A percentile compares a stretch with the other conserved stretches of the same genome.
These are phyloP conservation scores for Corylus avellana DNA, from an alignment of 306 rosid species.

Conservation along the genomic window DNA sequence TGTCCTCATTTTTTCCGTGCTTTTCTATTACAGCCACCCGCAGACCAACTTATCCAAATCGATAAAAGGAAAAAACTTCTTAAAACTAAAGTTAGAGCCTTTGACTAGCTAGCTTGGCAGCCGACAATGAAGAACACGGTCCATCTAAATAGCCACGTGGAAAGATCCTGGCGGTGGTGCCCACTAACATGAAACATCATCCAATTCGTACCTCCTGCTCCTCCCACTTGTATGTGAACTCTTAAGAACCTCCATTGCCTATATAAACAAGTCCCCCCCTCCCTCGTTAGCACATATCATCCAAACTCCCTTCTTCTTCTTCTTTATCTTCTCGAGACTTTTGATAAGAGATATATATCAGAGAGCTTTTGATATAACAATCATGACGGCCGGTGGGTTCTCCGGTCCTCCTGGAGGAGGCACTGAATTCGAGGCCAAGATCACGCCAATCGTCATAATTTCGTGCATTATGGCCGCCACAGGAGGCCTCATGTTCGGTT, in stretches of 20 bases:
- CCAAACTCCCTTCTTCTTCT: background rate
- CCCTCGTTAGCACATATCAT: background rate
- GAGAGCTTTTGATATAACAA: background rate
- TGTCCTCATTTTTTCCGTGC: too few relatives aligned
- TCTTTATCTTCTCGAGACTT: background rate
- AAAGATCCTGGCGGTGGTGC: constrained; percentile 28
- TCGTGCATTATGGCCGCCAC: constrained; percentile 91
- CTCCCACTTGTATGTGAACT: background rate
- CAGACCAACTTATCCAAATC: too few relatives aligned
- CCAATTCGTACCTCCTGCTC: constrained; percentile 12
- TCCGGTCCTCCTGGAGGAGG: constrained; percentile 23
- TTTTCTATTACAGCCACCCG: background rate
- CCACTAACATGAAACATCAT: constrained; percentile 19
- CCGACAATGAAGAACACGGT: background rate
- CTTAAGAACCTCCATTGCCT: background rate
- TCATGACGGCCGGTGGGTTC: constrained; percentile 68
- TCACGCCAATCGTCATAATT: constrained; percentile 75
- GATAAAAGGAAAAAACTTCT: background rate
- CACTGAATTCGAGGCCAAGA: constrained; percentile 69
- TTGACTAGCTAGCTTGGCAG: constrained; percentile 18
- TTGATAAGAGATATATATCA: background rate
- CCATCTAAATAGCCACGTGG: constrained; percentile 36
- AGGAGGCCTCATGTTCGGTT: constrained; percentile 94
- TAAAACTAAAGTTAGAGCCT: background rate
- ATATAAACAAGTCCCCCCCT: constrained; percentile 8